A percentile compares a stretch with the other conserved stretches of the same genome.
Conservation (phyloP, 352 stramenopile genomes). For the Blastocystis sp. region DNA sequence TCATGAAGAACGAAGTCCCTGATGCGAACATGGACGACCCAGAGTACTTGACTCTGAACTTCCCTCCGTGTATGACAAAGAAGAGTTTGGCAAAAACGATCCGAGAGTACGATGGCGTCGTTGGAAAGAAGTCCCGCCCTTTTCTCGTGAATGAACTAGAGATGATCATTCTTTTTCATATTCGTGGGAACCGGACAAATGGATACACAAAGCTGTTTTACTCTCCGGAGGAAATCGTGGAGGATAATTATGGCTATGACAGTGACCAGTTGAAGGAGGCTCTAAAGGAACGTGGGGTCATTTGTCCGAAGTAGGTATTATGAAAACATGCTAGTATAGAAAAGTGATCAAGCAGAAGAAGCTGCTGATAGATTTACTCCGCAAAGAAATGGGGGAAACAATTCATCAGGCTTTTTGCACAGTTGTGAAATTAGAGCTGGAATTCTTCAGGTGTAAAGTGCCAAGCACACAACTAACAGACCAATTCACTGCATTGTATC, state of each 20-base stretch:
- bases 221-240: slow-evolving; percentile 5
- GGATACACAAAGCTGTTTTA: slow-evolving; percentile 36
- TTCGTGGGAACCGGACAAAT: neutral
- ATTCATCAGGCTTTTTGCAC: neutral
- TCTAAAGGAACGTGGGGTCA: neutral
- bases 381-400: neutral
- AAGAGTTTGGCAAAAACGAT: neutral
- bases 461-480: neutral
- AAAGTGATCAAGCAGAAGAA: slow-evolving; percentile 5
- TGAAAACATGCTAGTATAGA: neutral
- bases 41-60: neutral
- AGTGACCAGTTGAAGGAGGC: neutral
- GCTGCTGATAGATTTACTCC: neutral
- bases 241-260: neutral
- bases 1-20: neutral
- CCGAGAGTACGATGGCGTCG: neutral
- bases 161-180: slow-evolving; percentile 41
- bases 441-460: neutral
- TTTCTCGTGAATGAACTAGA: neutral
- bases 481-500: neutral
- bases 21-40: neutral
- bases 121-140: neutral
- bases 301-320: neutral
- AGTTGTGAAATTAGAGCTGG: neutral
- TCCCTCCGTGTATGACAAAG: slow-evolving; percentile 9